Conservation (phyloP, 1,284 basidiomycete species). For the Ganoderma boninense region DNA sequence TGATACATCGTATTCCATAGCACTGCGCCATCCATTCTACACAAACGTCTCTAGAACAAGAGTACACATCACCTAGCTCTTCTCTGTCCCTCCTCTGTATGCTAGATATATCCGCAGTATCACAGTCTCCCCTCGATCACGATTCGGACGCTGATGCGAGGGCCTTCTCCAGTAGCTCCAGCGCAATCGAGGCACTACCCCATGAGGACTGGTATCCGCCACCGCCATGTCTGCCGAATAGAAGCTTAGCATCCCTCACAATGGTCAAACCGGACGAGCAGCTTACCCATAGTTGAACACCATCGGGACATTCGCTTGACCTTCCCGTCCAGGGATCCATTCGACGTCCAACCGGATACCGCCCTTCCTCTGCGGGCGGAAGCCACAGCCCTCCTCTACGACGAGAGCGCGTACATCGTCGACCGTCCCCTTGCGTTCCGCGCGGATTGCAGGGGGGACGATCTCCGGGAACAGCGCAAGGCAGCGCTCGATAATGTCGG, state of each 20-base stretch:
- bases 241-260: not conserved
- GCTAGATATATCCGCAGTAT: not conserved
- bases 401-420: slow-evolving; percentile 71
- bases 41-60: not conserved
- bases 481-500: slow-evolving; percentile 64
- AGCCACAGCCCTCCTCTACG: slow-evolving; percentile 71
- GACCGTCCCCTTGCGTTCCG: slow-evolving; percentile 57
- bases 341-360: slow-evolving; percentile 54
- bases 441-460: slow-evolving; percentile 63
- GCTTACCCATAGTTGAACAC: slow-evolving; percentile 58
- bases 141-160: slow-evolving; percentile 25
- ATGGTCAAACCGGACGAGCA: too few species aligned
- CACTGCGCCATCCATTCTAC: not conserved
- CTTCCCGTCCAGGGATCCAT: slow-evolving; percentile 34
- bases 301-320: slow-evolving; percentile 43
- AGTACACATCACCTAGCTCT: not conserved
- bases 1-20: not conserved
- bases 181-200: slow-evolving; percentile 54
- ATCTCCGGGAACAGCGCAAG: slow-evolving; percentile 73
- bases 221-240: slow-evolving; percentile 49
- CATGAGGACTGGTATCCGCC: slow-evolving; percentile 56
- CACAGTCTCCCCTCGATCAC: not conserved
- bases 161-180: slow-evolving; percentile 61
- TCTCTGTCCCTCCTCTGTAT: not conserved
- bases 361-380: slow-evolving; percentile 56